phyloP scores from a whole-genome alignment of 2,329 filamentous ascomycete species.

The Phaeoacremonium minimum region DNA sequence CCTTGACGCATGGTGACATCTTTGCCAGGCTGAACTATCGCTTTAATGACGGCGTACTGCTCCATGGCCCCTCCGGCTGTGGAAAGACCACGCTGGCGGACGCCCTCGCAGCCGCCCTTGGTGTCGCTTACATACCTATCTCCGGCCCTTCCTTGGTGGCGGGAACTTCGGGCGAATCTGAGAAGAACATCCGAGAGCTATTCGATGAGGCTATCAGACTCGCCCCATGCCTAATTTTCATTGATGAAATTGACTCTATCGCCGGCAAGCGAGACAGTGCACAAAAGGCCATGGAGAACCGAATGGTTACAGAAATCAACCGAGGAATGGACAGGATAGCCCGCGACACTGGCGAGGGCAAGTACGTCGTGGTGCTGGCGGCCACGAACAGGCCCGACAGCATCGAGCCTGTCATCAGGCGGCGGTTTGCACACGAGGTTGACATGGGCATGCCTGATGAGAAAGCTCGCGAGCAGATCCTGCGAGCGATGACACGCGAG shows the following conservation, averaged over 20 bases:
- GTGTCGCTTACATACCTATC: constrained; percentile 76
- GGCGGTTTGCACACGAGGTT: constrained; percentile 78
- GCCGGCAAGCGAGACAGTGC: constrained; percentile 80
- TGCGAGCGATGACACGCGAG: constrained; percentile 67
- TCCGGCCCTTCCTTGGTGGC: constrained; percentile 77
- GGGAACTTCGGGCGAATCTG: constrained; percentile 84
- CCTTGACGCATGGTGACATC: constrained; percentile 63
- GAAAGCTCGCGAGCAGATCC: constrained; percentile 69
- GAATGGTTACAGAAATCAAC: constrained; percentile 78
- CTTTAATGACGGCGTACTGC: constrained; percentile 68
- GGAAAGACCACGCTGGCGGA: constrained; percentile 83
- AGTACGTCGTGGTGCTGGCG: constrained; percentile 83
- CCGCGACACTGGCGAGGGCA: constrained; percentile 64
- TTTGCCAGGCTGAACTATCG: constrained; percentile 64
- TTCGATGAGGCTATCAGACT: constrained; percentile 84
- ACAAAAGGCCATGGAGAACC: constrained; percentile 84
- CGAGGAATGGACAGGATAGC: constrained; percentile 83
- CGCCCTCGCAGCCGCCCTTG: constrained; percentile 71
- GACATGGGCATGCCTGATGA: constrained; percentile 86
- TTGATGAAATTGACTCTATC: constrained; percentile 90
- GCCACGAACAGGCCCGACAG: constrained; percentile 87
- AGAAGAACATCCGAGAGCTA: constrained; percentile 78
- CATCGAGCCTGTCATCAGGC: constrained; percentile 69
- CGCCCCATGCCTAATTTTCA: constrained; percentile 85
- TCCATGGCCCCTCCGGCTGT: constrained; percentile 81